A percentile compares a stretch with the other conserved stretches of the same genome.
Conservation (phyloP, 192 early-diverging fungal species). For the Linnemannia hyalina region DNA sequence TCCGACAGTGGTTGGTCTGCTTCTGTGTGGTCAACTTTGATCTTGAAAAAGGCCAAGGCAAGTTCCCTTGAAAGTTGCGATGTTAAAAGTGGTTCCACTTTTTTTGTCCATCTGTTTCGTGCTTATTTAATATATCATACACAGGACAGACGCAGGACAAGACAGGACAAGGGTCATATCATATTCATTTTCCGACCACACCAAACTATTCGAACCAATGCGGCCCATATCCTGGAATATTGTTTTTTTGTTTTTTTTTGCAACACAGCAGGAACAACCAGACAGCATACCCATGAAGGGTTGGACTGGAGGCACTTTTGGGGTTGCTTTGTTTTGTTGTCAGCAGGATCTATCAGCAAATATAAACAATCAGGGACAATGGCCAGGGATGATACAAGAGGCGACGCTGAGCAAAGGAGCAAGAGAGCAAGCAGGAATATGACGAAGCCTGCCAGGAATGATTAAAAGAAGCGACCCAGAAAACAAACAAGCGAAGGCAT, state of each 20-base stretch:
- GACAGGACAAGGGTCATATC: not conserved
- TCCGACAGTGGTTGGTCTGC: slow-evolving; percentile 77
- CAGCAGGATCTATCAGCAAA: not conserved
- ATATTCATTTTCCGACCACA: not conserved
- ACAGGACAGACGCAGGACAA: not conserved
- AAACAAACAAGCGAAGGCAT: not conserved
- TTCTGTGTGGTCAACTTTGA: slow-evolving; percentile 88
- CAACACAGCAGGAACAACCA: not conserved
- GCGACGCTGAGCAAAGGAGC: not conserved
- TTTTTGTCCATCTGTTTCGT: not conserved
- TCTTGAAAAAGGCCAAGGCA: slow-evolving; percentile 83
- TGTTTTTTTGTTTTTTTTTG: not conserved
- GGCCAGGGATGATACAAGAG: not conserved
- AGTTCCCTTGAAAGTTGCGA: slow-evolving; percentile 12
- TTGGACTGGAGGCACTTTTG: not conserved
- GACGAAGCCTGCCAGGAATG: too few relatives aligned
- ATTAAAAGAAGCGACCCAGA: too few relatives aligned
- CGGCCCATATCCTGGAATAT: not conserved
- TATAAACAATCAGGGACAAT: not conserved
- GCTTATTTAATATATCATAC: not conserved
- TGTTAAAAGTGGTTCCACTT: slow-evolving; percentile 2
- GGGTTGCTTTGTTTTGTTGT: not conserved
- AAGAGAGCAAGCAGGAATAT: not conserved
- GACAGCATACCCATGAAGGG: not conserved
- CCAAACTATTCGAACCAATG: not conserved